Percentiles rank a stretch among this genome's conserved stretches.
phyloP scores from a whole-genome alignment of 2,329 filamentous ascomycete genomes.

The Albifimbria verrucaria region DNA sequence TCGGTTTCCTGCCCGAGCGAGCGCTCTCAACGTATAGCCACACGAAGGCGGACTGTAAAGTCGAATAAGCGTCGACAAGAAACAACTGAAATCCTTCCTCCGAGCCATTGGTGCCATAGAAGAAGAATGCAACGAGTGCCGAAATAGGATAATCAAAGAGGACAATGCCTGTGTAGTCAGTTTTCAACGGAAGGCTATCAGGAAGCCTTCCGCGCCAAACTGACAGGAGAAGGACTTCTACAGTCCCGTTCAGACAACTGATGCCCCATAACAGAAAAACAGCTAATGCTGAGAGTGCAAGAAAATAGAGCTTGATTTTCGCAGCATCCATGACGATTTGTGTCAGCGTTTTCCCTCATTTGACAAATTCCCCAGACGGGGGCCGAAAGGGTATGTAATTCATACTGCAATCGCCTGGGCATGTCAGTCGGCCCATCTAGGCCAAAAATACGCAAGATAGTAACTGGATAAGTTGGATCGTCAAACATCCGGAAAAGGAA shows the following conservation, averaged over 20 bases:
- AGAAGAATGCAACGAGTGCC: not conserved
- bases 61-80: not conserved
- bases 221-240: not conserved
- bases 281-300: not conserved
- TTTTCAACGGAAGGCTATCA: not conserved
- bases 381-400: too few relatives aligned
- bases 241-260: not conserved
- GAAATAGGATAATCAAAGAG: not conserved
- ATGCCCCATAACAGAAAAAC: not conserved
- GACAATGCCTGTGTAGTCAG: not conserved
- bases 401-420: too few relatives aligned
- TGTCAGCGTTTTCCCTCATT: too few relatives aligned
- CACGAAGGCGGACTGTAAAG: not conserved
- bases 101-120: not conserved
- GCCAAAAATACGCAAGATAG: too few relatives aligned
- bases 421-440: too few relatives aligned
- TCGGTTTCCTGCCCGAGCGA: not conserved
- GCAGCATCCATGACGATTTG: not conserved
- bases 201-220: not conserved
- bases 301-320: not conserved
- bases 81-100: not conserved
- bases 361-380: too few relatives aligned
- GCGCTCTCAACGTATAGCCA: not conserved
- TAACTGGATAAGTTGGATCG: too few relatives aligned
- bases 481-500: too few relatives aligned